Base-by-base conservation (phyloP, 2,329 filamentous ascomycete genomes). In the Lachnellula hyalina region DNA sequence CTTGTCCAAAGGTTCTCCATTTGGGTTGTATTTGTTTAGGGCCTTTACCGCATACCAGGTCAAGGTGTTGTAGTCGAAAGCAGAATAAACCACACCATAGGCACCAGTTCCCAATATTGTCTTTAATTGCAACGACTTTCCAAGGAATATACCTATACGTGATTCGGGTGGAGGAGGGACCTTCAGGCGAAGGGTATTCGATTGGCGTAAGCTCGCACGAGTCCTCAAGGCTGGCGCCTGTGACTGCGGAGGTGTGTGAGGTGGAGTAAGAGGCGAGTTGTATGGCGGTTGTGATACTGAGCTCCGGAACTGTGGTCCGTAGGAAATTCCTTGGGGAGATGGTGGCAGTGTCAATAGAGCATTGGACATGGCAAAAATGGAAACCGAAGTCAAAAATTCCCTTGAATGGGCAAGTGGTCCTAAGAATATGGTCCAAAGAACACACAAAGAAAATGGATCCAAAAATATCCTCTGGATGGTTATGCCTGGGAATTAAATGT, bases 21-120 rank as follows among this genome's bases (percentile, higher is more conserved):
- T 81, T 62, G 79, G 68, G 72, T 93, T 94, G 73, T 86, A 81
- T 75, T 96, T 97, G 85, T 90, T 94, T 70, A 99, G 81, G 58
- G 92, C 93, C 80, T 99, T 99, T 69, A 99, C 93, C 61, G 94
- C 94, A 78, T 96, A 99, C 62, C 84, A 85, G 55, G 85, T 81
- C 70, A 87, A 50, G 23, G 65, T 65, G 49, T 83, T 63, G 85
- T 93, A 70, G 86, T 86, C 70, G 93, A 83, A 75, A 94, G 92
- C 74, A 89, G 86, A 84, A 76, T 97, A 97, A 25, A 99, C 94
- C 42, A 96, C 92, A 61, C 94, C 94, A 73, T 99, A 99, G 55
- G 94, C 94, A 65, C 94, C 94, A 49, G 93, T 89, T 62, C 94
- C 94, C 59, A 97, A 81, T 65, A 97, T 89, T 59, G 85, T 83